A percentile compares a stretch with the other conserved stretches of the same genome.
Evolutionary conservation across 306 rosid genomes (phyloP).

Genomic region (Trifolium pratense): DNA sequence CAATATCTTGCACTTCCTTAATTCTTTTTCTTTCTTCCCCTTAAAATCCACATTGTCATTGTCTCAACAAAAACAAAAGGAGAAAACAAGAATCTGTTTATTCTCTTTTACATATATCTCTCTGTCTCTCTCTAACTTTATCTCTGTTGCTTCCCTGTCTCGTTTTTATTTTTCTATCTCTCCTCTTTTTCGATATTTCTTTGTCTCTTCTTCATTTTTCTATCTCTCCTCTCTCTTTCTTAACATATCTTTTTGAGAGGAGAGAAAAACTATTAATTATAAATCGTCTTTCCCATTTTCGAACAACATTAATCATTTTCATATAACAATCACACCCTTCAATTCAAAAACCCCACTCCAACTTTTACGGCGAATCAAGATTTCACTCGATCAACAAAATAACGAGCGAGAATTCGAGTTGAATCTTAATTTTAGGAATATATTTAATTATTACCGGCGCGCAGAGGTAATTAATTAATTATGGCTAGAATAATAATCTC

Average conservation of each 20-base stretch:
- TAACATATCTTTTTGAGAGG: slow-evolving; percentile 44
- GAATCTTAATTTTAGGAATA: background rate
- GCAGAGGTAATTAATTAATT: background rate
- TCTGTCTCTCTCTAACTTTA: background rate
- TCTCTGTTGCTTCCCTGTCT: background rate
- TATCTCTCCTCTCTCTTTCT: background rate
- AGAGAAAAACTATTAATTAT: slow-evolving; percentile 40
- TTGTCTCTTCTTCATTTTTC: background rate
- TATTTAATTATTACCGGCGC: background rate
- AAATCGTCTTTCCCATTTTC: background rate
- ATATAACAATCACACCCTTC: background rate
- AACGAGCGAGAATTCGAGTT: background rate
- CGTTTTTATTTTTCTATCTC: slow-evolving; percentile 32
- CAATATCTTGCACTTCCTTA: background rate
- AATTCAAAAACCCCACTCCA: background rate
- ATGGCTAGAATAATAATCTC: slow-evolving; percentile 34
- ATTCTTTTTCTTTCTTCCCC: slow-evolving; percentile 19
- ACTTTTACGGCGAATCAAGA: background rate
- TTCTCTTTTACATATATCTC: slow-evolving; percentile 32
- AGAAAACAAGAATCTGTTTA: slow-evolving; percentile 18
- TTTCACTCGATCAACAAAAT: too few species aligned
- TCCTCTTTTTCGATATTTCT: background rate
- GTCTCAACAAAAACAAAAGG: slow-evolving; percentile 31
- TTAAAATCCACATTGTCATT: slow-evolving; percentile 30
- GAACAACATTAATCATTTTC: background rate